A percentile compares a stretch with the other conserved stretches of the same genome.
Conservation (phyloP, 2,329 filamentous ascomycete species). For the Penicillium frequentans region DNA sequence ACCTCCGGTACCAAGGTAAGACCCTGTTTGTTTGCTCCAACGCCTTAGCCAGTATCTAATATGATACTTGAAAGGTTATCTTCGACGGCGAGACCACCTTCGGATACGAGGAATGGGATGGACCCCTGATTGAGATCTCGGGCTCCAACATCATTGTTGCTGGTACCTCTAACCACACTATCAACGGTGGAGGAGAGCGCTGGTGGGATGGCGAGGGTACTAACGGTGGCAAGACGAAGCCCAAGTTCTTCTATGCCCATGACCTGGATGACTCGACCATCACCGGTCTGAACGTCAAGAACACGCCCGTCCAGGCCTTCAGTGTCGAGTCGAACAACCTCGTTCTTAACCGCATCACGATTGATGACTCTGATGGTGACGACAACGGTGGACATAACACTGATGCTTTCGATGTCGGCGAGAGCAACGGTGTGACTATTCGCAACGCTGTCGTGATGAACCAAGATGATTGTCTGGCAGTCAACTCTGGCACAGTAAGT, state of each 20-base stretch:
- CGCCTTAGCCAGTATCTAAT: too few species aligned
- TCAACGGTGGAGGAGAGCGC: constrained; percentile 55
- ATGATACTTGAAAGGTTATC: constrained; percentile 44
- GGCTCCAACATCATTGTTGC: constrained; percentile 58
- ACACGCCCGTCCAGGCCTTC: constrained; percentile 41
- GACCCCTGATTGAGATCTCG: constrained; percentile 63
- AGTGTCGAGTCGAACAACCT: constrained; percentile 50
- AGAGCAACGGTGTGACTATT: constrained; percentile 53
- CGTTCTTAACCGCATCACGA: constrained; percentile 53
- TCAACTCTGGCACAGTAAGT: constrained; percentile 55
- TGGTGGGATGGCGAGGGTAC: constrained; percentile 47
- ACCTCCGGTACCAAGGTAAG: constrained; percentile 14
- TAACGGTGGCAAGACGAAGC: constrained; percentile 64
- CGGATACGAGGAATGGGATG: constrained; percentile 64
- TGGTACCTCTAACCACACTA: constrained; percentile 51
- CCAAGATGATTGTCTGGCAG: constrained; percentile 61
- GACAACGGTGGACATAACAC: constrained; percentile 51
- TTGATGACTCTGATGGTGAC: constrained; percentile 60
- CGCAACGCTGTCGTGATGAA: constrained; percentile 54
- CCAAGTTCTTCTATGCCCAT: constrained; percentile 62
- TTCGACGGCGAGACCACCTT: constrained; percentile 67
- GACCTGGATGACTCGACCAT: constrained; percentile 33
- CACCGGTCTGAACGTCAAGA: constrained; percentile 34
- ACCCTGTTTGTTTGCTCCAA: too few species aligned
- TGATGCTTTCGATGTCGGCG: constrained; percentile 41